These are phyloP conservation scores for Isatis lusitanica DNA, from an alignment of 441 rosid species.

Conservation along the genomic window DNA sequence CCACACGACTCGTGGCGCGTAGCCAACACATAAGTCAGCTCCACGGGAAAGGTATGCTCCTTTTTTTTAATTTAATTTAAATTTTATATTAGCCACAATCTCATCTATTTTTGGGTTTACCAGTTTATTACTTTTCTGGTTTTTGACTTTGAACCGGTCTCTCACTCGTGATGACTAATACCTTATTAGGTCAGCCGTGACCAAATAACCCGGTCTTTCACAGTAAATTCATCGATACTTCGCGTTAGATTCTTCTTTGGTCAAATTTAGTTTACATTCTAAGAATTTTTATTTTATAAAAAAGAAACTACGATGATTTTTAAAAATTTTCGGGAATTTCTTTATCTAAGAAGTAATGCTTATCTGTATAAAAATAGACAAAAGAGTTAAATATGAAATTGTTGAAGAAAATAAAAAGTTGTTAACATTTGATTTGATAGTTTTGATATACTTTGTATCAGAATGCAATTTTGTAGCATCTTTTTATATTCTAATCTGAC, in stretches of 20 bases:
- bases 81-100: neutral
- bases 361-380: neutral
- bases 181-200: slow-evolving; percentile 29
- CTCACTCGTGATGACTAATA: slow-evolving; percentile 26
- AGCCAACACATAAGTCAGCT: slow-evolving; percentile 39
- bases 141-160: slow-evolving; percentile 42
- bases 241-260: neutral
- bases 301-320: neutral
- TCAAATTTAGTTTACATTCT: slow-evolving; percentile 16
- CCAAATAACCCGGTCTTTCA: slow-evolving; percentile 19
- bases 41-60: slow-evolving; percentile 39
- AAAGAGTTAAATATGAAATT: neutral
- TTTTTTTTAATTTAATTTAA: neutral
- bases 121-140: slow-evolving; percentile 30
- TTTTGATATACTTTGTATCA: neutral
- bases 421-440: neutral
- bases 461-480: neutral
- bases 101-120: slow-evolving; percentile 24
- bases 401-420: neutral
- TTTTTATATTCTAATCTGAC: neutral
- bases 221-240: neutral
- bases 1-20: slow-evolving; percentile 42
- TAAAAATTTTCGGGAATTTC: neutral
- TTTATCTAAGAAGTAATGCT: neutral
- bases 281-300: neutral